Evolutionary conservation across 345 rosid genomes (phyloP), one percentile per base, ranked within the genome.

Genomic region (Sapria himalayana): DNA sequence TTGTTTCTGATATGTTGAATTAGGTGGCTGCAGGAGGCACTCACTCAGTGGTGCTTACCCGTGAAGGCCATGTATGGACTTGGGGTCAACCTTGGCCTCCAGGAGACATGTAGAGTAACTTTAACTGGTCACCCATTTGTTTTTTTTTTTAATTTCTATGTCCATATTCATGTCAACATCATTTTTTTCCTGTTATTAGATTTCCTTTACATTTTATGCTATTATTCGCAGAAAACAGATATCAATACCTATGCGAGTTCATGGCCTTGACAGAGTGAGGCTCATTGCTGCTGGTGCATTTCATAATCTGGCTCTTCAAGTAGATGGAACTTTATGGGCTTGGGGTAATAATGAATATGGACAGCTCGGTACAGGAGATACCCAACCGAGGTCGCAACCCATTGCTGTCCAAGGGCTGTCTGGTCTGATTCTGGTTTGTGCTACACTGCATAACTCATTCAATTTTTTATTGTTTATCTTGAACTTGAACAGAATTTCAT

Each of bases 61-160:
- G 58, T 9, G 94, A 91, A 35, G 96, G 99, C 13, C 61, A 68
- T 44, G 99, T 91, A 11, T 91, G 99, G 99, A 74, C 82, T 42
- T 91, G 96, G 99, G 99, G 99, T 63, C 99, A 84, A 45, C 99
- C 99, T 19, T 91, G 99, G 99, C 99, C 99, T 59, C 99, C 99
- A 7, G 96, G 96, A 34, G 99, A 91, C 89, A 91, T 84, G 99
- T 91, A 73, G 29, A 19, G 39, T 48, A 37, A 37, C 24, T 32
- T 36, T 41, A 40, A 3, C 13, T 39, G 19, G 32, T 22, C 34
- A 29, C 5, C 0, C 33, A 37, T 37, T 36, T 25, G 37, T 25
- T 3, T 20, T 1, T 20, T 22, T 5, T 25, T 33, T 14, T 45
- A 24, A 16, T 31, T 22, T 16, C 36, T 25, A 19, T 31, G 22